Evolutionary conservation across 2,329 filamentous ascomycete genomes (phyloP).

Genomic region (Leptographium flavum): DNA sequence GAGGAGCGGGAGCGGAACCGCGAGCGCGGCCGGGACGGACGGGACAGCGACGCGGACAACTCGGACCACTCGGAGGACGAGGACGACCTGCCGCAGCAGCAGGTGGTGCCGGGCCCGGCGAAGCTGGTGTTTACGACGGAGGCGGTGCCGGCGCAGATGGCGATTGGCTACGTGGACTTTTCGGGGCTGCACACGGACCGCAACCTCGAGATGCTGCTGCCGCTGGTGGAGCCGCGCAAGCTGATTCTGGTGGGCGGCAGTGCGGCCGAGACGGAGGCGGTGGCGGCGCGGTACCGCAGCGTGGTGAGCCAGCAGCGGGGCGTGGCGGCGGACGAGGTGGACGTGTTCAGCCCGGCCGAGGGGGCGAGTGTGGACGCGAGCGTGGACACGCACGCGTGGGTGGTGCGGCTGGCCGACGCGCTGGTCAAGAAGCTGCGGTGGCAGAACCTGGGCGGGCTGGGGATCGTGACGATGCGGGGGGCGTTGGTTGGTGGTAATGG

Average conservation of each 20-base stretch:
- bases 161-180: conserved; percentile 82
- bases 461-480: conserved; percentile 86
- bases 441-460: conserved; percentile 83
- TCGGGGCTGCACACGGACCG: conserved; percentile 85
- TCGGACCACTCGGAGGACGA: conserved; percentile 18
- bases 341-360: conserved; percentile 71
- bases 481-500: conserved; percentile 33
- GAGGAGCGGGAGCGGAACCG: neutral
- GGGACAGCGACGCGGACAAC: conserved; percentile 32
- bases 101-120: conserved; percentile 49
- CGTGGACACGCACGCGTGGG: conserved; percentile 96
- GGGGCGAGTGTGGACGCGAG: conserved; percentile 72
- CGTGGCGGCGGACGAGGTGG: conserved; percentile 34
- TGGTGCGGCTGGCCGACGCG: conserved; percentile 73
- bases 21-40: neutral
- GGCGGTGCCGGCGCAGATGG: conserved; percentile 53
- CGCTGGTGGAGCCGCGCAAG: conserved; percentile 85
- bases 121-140: conserved; percentile 56
- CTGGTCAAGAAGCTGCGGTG: conserved; percentile 81
- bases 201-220: conserved; percentile 86
- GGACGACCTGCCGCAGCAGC: conserved; percentile 40
- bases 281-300: conserved; percentile 69
- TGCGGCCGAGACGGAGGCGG: conserved; percentile 58
- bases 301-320: conserved; percentile 36
- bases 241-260: conserved; percentile 81